Evolutionary conservation across 2,329 filamentous ascomycete genomes (phyloP).

Genomic region (Ilyonectria mors-panacis): DNA sequence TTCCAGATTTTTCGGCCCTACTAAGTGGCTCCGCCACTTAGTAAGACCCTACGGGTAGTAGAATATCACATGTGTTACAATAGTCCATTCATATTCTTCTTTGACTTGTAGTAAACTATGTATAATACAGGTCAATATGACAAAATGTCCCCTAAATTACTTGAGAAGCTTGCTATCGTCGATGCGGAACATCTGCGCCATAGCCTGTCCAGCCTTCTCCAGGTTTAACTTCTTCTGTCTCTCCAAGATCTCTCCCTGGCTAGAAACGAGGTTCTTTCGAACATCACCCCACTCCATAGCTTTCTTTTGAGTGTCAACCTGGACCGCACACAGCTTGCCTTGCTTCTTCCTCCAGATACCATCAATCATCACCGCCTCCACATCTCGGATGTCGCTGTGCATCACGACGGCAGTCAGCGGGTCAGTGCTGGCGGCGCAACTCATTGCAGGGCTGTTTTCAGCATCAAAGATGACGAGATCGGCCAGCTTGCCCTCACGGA

Average conservation of each 20-base stretch:
- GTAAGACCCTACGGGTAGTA: no score
- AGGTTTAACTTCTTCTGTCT: slow-evolving; percentile 20
- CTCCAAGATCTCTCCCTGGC: slow-evolving; percentile 20
- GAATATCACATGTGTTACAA: no score
- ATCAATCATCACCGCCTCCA: slow-evolving; percentile 21
- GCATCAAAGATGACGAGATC: slow-evolving; percentile 25
- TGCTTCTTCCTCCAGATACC: slow-evolving; percentile 25
- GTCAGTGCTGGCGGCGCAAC: slow-evolving; percentile 19
- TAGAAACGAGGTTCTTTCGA: slow-evolving; percentile 12
- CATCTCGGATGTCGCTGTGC: slow-evolving; percentile 21
- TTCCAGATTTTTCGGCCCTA: no score
- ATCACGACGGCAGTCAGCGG: slow-evolving; percentile 16
- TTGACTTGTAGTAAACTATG: no score
- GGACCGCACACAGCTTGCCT: slow-evolving; percentile 15
- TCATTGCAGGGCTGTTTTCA: slow-evolving; percentile 4
- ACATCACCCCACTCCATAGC: slow-evolving; percentile 8
- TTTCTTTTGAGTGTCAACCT: slow-evolving; percentile 4
- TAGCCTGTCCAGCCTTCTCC: slow-evolving; percentile 16
- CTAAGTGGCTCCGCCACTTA: no score
- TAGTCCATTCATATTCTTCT: no score
- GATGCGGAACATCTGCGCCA: slow-evolving; percentile 18
- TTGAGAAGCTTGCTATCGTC: slow-evolving; percentile 17
- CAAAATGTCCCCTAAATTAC: not conserved
- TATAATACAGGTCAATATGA: no score
- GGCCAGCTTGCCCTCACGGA: slow-evolving; percentile 20